Percentiles rank a stretch among this genome's conserved stretches.
Conservation (phyloP, 257 asterid genomes). For the Dorcoceras hygrometricum region DNA sequence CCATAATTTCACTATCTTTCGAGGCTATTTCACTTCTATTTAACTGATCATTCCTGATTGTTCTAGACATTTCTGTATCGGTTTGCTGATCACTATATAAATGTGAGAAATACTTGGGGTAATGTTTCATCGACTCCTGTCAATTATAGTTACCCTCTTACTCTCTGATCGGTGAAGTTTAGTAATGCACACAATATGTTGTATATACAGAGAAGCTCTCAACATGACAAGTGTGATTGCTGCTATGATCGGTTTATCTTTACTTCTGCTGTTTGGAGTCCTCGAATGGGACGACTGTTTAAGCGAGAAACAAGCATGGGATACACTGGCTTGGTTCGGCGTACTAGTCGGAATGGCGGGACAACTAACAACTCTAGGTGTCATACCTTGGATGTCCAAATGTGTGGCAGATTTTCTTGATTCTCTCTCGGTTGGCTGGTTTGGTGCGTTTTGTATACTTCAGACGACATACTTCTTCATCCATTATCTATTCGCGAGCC, state of each 20-base stretch:
- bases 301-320: conserved; percentile 79
- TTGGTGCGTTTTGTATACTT: conserved; percentile 60
- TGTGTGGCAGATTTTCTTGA: conserved; percentile 46
- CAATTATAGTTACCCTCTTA: neutral
- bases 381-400: conserved; percentile 59
- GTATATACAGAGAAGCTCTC: conserved; percentile 53
- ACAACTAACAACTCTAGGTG: conserved; percentile 55
- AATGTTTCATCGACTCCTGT: too few relatives aligned
- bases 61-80: neutral
- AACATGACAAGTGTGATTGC: conserved; percentile 58
- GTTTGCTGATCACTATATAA: neutral
- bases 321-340: conserved; percentile 72
- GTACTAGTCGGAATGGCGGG: conserved; percentile 77
- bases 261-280: conserved; percentile 57
- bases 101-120: too few relatives aligned
- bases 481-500: conserved; percentile 88
- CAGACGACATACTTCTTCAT: conserved; percentile 67
- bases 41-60: neutral
- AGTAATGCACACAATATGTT: neutral
- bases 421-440: conserved; percentile 41
- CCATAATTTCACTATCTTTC: neutral
- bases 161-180: neutral
- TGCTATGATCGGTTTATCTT: conserved; percentile 64
- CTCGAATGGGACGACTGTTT: conserved; percentile 76
- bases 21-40: neutral